Evolutionary conservation across 352 stramenopile genomes (phyloP), one percentile per base, ranked within the genome.

Genomic region (Phytophthora sp.): DNA sequence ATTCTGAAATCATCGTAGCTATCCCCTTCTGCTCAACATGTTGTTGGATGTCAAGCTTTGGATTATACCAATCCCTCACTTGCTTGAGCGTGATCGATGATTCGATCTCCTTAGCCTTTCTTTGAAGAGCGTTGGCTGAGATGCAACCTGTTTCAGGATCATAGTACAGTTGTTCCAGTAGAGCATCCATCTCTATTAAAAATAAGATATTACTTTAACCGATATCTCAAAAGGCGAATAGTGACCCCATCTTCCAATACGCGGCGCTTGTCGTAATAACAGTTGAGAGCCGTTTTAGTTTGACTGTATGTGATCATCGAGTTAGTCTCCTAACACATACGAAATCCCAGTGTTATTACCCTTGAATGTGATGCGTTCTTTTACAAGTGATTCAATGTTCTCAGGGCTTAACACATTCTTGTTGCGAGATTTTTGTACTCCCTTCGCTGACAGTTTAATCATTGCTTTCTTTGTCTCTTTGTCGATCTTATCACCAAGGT

Each of bases 111-210:
- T 46, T 46, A 12, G 39, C 39, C 39, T 46, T 46, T 12, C 26
- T 4, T 16, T 46, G 18, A 6, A 46, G n/a, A 23, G 16, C 18
- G 8, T 21, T 46, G 26, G 39, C 39, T 23, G 39, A 46, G 16
- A 46, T 27, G 39, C 12, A 46, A 46, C 39, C 39, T 9, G 39
- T 46, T 46, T 46, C 39, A 24, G 39, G 39, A 46, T 46, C 39
- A 46, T 46, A 46, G 39, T 46, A 46, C 4, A 46, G 16, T 26
- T n/a, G n/a, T n/a, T 46, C 18, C 6, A 46, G 39, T 42, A 42
- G 36, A 9, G 36, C n/a, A 16, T 42, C 36, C 36, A 42, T 42
- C 33, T 39, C 33, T 39, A 39, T 39, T 2, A 4, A 39, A 39
- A 38, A 38, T 13, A 13, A 13, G 31, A 13, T 15, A 39, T 9